Evolutionary conservation across 257 asterid species (phyloP), one percentile per base, ranked within the genome.

Genomic region (Marsdenia floribunda): DNA sequence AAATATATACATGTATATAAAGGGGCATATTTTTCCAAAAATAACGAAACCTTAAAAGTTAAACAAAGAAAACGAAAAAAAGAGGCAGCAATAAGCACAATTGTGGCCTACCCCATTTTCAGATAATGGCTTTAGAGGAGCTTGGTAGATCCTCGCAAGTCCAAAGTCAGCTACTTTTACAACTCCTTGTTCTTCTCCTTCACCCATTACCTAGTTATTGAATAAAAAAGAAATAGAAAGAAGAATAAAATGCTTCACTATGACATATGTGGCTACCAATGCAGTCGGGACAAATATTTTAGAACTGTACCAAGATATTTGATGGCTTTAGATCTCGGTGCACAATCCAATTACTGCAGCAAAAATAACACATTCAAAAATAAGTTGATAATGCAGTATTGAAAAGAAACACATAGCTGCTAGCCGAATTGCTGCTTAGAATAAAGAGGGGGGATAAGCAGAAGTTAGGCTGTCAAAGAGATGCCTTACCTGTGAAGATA

Each of bases 321-420:
- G 99, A 94, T 47, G 99, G 99, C 88, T 94, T 94, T 73, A 94
- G 89, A 88, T 94, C 99, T 82, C 99, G 89, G 78, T 94, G 99
- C 52, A 94, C 84, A 77, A 94, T 92, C 99, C 99, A 94, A 77
- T 94, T 94, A 83, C 99, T 92, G 96, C 90, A 92, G 63, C 63
- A 75, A 76, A 74, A 33, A 65, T 58, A 52, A 72, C 53, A 38
- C 57, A 70, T 72, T 24, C 55, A 80, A 69, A 54, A 50, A 76
- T 81, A 76, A 70, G 50, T 37, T 50, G 73, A 24, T 47, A 53
- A 21, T n/a, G 53, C 18, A 65, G 66, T 53, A 65, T 33, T 10
- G 33, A 64, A 13, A 19, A 54, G 6, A 60, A 70, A 26, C 35
- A 60, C 52, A 22, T 22, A 57, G 33, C 38, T 44, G 24, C 13